Percentiles rank a stretch among this genome's conserved stretches.
phyloP scores from a whole-genome alignment of 371 early-diverging fungal genomes.

The Batkoa obscura region DNA sequence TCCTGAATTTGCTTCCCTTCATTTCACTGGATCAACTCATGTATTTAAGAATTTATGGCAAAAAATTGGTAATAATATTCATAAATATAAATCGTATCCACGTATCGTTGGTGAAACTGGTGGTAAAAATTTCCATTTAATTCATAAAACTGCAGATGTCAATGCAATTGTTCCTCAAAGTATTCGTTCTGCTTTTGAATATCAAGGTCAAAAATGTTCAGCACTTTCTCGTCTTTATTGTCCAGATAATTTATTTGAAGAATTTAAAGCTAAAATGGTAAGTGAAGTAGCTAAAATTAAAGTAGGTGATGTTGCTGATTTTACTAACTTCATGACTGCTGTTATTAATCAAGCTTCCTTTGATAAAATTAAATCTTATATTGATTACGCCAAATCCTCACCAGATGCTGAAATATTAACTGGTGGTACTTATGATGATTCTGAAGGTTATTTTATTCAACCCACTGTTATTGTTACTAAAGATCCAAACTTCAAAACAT shows the following conservation, averaged over 20 bases:
- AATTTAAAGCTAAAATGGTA: constrained; percentile 47
- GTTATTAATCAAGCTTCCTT: constrained; percentile 84
- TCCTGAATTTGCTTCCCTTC: constrained; percentile 87
- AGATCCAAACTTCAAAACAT: constrained; percentile 65
- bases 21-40: constrained; percentile 88
- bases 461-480: constrained; percentile 84
- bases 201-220: constrained; percentile 95
- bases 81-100: constrained; percentile 79
- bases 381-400: constrained; percentile 49
- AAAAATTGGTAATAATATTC: constrained; percentile 76
- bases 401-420: constrained; percentile 51
- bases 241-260: constrained; percentile 60
- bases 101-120: constrained; percentile 97
- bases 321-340: constrained; percentile 37
- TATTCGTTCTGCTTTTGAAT: constrained; percentile 88
- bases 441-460: constrained; percentile 73
- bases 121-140: constrained; percentile 95
- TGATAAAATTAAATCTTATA: constrained; percentile 77
- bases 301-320: constrained; percentile 66
- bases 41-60: constrained; percentile 91
- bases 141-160: constrained; percentile 60
- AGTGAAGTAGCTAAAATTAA: constrained; percentile 53
- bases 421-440: constrained; percentile 66
- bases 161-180: constrained; percentile 50
- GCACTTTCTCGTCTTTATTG: constrained; percentile 82